Evolutionary conservation across 768 basidiomycete genomes (phyloP).

Genomic region (Symmetrospora coprosmae): DNA sequence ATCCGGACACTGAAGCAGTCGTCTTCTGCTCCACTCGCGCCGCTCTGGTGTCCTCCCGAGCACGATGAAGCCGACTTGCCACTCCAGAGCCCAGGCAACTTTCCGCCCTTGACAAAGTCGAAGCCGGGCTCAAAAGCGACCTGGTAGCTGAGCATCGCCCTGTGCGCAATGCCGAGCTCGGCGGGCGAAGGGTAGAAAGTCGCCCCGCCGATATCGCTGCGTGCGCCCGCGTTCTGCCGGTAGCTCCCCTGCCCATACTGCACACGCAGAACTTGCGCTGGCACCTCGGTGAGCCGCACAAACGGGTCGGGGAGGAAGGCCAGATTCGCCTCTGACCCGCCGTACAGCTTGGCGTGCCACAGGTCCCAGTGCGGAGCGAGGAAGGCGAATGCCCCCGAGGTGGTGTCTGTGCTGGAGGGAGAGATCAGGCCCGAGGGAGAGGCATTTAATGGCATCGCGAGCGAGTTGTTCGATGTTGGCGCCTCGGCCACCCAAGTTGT

Average conservation of each 20-base stretch:
- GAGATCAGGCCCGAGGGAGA: too few relatives aligned
- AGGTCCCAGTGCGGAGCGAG: conserved; percentile 13
- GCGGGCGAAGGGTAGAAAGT: conserved; percentile 4
- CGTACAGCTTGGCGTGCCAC: conserved; percentile 1
- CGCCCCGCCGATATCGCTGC: not conserved
- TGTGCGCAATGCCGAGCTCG: conserved; percentile 1
- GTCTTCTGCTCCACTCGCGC: conserved; percentile 23
- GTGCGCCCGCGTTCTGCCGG: not conserved
- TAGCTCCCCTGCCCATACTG: not conserved
- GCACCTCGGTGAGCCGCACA: not conserved
- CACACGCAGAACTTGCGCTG: not conserved
- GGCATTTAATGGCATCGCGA: too few relatives aligned
- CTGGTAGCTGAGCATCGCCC: conserved; percentile 27
- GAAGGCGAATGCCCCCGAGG: too few relatives aligned
- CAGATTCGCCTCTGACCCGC: not conserved
- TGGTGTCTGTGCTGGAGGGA: too few relatives aligned
- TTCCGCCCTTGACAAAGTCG: conserved; percentile 32
- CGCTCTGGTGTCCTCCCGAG: conserved; percentile 13
- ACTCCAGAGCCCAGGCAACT: conserved; percentile 31
- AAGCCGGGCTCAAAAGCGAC: conserved; percentile 31
- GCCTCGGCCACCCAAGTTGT: too few relatives aligned
- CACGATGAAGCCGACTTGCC: conserved; percentile 20
- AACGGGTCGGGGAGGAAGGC: not conserved
- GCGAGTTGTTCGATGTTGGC: too few relatives aligned
- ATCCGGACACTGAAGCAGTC: conserved; percentile 30